Evolutionary conservation across 2,329 filamentous ascomycete species (phyloP), one percentile per base, ranked within the genome.

Genomic region (Aureobasidium sp.): DNA sequence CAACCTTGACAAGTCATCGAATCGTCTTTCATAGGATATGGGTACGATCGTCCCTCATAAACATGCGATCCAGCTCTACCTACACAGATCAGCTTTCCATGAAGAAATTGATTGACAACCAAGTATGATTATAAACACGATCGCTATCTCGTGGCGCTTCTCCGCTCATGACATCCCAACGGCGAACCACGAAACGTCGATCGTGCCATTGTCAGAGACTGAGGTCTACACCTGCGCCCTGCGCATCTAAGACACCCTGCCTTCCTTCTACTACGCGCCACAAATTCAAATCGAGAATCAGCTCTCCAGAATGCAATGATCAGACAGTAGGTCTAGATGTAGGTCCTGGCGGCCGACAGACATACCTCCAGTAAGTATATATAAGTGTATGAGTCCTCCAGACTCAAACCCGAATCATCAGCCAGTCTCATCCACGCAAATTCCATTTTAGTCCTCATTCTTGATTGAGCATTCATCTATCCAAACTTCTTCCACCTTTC

Each of bases 181-280:
- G 48, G 48, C 32, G 48, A 51, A 51, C 48, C 48, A 51, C 47
- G n/a, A 51, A 51, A 51, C n/a, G 48, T 37, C 13, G 32, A 51
- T 51, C 48, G 48, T 17, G n/a, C 32, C n/a, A 51, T 37, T 37
- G 48, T 37, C 9, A 51, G 32, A 51, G 32, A 51, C 48, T 51
- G 48, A 51, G 48, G 20, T 37, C 10, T 15, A 7, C 32, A 20
- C 32, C 48, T 51, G n/a, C 32, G 24, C 48, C 13, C 10, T 51
- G 13, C n/a, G 10, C 29, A 37, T 51, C n/a, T 26, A 13, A 51
- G 48, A 51, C 32, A 37, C 13, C 12, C 36, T 24, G 17, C 48
- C 48, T 51, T 15, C 20, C 32, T 20, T 34, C 32, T 17, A 15
- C 12, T 9, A n/a, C 2, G 32, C 48, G 48, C 48, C 48, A 51